These are phyloP conservation scores for Ustilago shanxiensis DNA, from an alignment of 1,284 basidiomycete genomes.

Conservation along the genomic window DNA sequence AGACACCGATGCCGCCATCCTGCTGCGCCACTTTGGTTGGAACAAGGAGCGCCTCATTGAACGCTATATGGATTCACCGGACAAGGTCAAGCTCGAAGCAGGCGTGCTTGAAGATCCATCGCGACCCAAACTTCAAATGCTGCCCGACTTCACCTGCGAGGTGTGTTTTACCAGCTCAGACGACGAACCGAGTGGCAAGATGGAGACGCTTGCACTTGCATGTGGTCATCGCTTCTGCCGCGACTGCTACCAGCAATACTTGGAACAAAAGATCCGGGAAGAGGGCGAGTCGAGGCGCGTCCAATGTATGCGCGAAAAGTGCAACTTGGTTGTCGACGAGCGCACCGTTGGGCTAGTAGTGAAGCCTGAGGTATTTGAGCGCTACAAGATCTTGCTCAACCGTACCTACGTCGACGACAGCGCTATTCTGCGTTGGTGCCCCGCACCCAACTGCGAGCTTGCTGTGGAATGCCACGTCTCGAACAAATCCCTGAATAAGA, in stretches of 20 bases:
- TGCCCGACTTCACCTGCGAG: conserved; percentile 64
- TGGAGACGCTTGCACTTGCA: conserved; percentile 63
- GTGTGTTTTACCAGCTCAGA: conserved; percentile 64
- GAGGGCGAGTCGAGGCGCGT: conserved; percentile 87
- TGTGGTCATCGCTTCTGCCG: conserved; percentile 68
- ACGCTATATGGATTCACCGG: conserved; percentile 67
- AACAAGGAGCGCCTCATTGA: conserved; percentile 89
- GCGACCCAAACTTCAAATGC: conserved; percentile 48
- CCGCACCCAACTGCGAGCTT: conserved; percentile 77
- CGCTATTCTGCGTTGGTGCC: conserved; percentile 89
- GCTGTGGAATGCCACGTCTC: conserved; percentile 87
- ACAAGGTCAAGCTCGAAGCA: conserved; percentile 63
- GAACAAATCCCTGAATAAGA: conserved; percentile 75
- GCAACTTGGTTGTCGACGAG: conserved; percentile 78
- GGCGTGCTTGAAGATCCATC: conserved; percentile 61
- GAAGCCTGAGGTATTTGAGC: conserved; percentile 69
- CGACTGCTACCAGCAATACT: conserved; percentile 88
- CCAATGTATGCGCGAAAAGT: conserved; percentile 93
- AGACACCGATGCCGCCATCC: conserved; percentile 76
- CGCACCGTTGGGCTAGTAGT: conserved; percentile 60
- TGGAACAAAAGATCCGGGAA: conserved; percentile 85
- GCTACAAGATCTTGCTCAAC: conserved; percentile 85
- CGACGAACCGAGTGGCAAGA: conserved; percentile 51
- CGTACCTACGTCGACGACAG: conserved; percentile 91
- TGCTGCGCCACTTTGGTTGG: conserved; percentile 89